Base-by-base conservation (phyloP, 179 eudicot species). In the Silene noctiflora region DNA sequence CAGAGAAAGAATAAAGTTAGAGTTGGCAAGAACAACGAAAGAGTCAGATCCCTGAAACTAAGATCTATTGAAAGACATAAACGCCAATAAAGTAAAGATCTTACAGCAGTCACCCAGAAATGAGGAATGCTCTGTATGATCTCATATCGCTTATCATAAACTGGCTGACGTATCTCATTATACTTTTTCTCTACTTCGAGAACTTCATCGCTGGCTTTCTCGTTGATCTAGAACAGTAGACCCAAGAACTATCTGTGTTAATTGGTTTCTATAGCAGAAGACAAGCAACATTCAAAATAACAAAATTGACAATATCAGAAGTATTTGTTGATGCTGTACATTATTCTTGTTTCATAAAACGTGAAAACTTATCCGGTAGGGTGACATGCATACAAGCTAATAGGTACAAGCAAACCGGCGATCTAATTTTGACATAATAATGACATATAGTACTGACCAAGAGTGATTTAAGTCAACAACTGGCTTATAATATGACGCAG, bases 51-150 rank as follows among this genome's bases (percentile, higher is more conserved):
- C 53, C 24, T 19, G 31, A 29, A 16, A 11, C 17, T 51, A 35
- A 29, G 14, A 42, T 31, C 4, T 35, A 35, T 16, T 67, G 11
- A 55, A 53, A 6, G 14, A 19, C 31, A n/a, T 8, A 17, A 16
- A 65, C 16, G 72, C 8, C n/a, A 55, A 61, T 71, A 6, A 75
- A 35, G 72, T 17, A 62, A 67, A 81, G 27, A 13, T 86, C 96
- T 80, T 76, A 96, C 98, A 31, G 98, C 99, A 70, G 98, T 94
- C 81, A 87, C 80, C 99, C 98, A 96, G 83, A 96, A 96, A 83
- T 96, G 94, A 2, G 99, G 98, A 85, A 96, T 94, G 68, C 89
- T 74, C 76, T 85, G 85, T 74, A 96, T 90, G 55, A 90, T 83
- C 3, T 88, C 91, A 76, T 87, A 87, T 73, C 99, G 81, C 85